Conservation (phyloP, 2,329 filamentous ascomycete genomes). For the Xylaria sp. region DNA sequence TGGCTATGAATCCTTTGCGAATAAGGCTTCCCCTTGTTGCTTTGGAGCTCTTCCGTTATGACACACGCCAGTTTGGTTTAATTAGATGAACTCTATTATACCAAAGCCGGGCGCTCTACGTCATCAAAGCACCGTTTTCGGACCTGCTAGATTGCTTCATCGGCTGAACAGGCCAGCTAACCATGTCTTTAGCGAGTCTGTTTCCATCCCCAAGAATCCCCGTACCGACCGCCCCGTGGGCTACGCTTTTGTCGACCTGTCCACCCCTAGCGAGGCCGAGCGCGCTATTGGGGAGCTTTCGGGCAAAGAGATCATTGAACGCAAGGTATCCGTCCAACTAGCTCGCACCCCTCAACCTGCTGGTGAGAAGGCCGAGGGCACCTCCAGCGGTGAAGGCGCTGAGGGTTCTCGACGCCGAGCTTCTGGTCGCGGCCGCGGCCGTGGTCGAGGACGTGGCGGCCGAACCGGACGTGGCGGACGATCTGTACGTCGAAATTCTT, state of each 20-base stretch:
- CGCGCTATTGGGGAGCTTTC: constrained; percentile 95
- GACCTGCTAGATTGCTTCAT: neutral
- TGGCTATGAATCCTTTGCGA: neutral
- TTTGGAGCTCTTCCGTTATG: neutral
- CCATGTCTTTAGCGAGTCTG: constrained; percentile 81
- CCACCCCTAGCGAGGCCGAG: constrained; percentile 92
- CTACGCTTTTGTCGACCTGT: constrained; percentile 98
- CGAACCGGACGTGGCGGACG: constrained; percentile 71
- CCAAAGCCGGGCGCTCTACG: neutral
- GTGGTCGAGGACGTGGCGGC: constrained; percentile 73
- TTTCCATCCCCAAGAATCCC: constrained; percentile 99
- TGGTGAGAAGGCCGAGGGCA: constrained; percentile 78
- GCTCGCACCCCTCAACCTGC: constrained; percentile 95
- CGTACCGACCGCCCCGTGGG: constrained; percentile 98
- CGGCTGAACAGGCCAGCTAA: constrained; percentile 33
- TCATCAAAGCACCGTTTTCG: neutral
- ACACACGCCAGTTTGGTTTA: neutral
- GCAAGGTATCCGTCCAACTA: constrained; percentile 98
- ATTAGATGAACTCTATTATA: neutral
- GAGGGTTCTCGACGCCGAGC: constrained; percentile 73
- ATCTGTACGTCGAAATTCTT: constrained; percentile 58
- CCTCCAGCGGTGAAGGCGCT: constrained; percentile 78
- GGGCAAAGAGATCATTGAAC: constrained; percentile 96
- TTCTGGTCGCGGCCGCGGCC: constrained; percentile 74
- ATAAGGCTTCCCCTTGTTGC: neutral